Evolutionary conservation across 1,284 basidiomycete species (phyloP), one percentile per base, ranked within the genome.

Genomic region (Fomitiporia mediterranea): DNA sequence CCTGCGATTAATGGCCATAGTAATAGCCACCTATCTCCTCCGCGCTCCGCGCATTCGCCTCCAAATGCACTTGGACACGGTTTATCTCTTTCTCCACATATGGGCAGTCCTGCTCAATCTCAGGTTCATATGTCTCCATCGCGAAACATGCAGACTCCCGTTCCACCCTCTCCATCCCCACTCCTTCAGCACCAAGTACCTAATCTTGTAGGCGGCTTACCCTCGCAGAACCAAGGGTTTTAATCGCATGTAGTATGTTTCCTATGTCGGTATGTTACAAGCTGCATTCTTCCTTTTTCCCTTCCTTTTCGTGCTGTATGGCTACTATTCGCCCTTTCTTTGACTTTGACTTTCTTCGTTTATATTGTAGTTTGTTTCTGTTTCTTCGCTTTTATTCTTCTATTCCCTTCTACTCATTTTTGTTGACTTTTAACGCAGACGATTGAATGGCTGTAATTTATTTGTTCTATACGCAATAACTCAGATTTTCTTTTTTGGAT

Each of bases 151-250:
- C 59, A 58, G 38, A 60, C 55, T 7, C 58, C 53, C 32, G 48
- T 59, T 13, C 58, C 55, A n/a, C 56, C 51, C 32, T 55, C 51
- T 15, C 56, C 52, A 8, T 58, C 59, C 13, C 59, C 59, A n/a
- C 50, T 56, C 21, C 56, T 60, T 4, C 56, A 57, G 34, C 59
- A 57, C 25, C 59, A 54, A 38, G 42, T 51, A 4, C 48, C 55
- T 7, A 52, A 55, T n/a, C 32, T 54, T 30, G 55, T 60, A 6
- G 51, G 51, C 17, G 35, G 49, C 30, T 30, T 60, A 19, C 39
- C 55, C 28, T 46, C 56, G 17, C 59, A 58, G 34, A 44, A 50
- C 17, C 58, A 60, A 37, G 57, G 57, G 19, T 58, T 58, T 35
- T 58, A 51, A 35, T 21, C 5, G 17, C 19, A 39, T 38, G 28